phyloP scores from a whole-genome alignment of 805 yeast species.

The Candida ficus region DNA sequence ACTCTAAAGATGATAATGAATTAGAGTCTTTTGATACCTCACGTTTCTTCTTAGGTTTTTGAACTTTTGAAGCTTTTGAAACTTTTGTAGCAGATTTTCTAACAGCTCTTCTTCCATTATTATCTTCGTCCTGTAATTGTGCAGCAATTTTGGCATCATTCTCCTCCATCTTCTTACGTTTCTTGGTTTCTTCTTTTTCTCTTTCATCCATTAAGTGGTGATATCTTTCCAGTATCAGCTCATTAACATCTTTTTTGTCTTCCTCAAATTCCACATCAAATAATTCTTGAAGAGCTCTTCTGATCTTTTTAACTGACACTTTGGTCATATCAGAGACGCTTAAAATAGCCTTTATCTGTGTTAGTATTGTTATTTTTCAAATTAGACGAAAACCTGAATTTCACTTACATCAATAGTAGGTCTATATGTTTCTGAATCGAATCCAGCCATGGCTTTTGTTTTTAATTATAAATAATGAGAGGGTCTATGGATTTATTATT shows the following conservation, averaged over 20 bases:
- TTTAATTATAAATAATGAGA: too few species aligned
- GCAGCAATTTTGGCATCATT: slow-evolving; percentile 51
- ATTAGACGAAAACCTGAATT: too few species aligned
- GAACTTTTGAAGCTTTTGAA: slow-evolving; percentile 1
- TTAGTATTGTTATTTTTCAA: slow-evolving; percentile 7
- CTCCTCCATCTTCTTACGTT: slow-evolving; percentile 35
- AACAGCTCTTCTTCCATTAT: slow-evolving; percentile 13
- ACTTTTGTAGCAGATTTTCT: slow-evolving; percentile 9
- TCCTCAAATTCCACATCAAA: slow-evolving; percentile 50
- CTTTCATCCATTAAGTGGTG: slow-evolving; percentile 39
- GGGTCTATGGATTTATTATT: too few species aligned
- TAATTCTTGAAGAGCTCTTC: slow-evolving; percentile 68
- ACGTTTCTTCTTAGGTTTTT: slow-evolving; percentile 12
- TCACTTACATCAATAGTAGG: slow-evolving; percentile 62
- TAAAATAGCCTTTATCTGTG: slow-evolving; percentile 53
- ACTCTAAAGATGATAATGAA: slow-evolving; percentile 34
- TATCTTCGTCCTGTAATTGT: slow-evolving; percentile 33
- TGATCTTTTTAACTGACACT: slow-evolving; percentile 64
- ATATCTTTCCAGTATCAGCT: slow-evolving; percentile 54
- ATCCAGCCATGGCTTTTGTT: slow-evolving; percentile 12
- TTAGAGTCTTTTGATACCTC: slow-evolving; percentile 11
- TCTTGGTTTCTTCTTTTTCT: slow-evolving; percentile 26
- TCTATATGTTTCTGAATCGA: slow-evolving; percentile 29
- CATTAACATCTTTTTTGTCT: slow-evolving; percentile 53
- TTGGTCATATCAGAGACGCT: slow-evolving; percentile 64